These are phyloP conservation scores for Phytophthora hibernalis DNA, from an alignment of 352 stramenopile species.

Conservation along the genomic window DNA sequence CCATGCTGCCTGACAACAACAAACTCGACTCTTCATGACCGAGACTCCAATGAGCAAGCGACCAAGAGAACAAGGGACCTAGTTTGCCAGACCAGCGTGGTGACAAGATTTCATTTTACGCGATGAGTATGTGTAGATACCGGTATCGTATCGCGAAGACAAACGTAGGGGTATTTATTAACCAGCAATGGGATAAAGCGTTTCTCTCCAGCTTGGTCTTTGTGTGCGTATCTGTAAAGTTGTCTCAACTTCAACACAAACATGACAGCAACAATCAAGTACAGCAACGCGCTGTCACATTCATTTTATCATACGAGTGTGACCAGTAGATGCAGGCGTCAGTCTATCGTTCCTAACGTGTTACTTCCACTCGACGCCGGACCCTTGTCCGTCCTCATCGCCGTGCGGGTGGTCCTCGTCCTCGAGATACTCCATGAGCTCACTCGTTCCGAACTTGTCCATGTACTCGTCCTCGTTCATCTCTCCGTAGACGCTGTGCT, in stretches of 20 bases:
- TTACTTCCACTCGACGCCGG: conserved; percentile 74
- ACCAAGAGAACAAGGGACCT: conserved; percentile 7
- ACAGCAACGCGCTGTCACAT: conserved; percentile 11
- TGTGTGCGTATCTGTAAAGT: background rate
- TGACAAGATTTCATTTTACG: conserved; percentile 15
- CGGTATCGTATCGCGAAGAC: conserved; percentile 23
- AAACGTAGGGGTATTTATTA: conserved; percentile 46
- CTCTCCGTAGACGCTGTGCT: conserved; percentile 80
- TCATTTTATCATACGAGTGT: conserved; percentile 11
- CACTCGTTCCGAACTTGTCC: conserved; percentile 87
- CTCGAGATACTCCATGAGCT: conserved; percentile 85
- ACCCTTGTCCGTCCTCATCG: conserved; percentile 40
- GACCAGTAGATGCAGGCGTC: conserved; percentile 2
- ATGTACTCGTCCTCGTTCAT: conserved; percentile 89
- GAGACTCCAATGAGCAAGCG: background rate
- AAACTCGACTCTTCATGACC: conserved; percentile 3
- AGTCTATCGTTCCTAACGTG: conserved; percentile 20
- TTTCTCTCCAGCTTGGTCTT: conserved; percentile 5
- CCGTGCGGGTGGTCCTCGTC: conserved; percentile 61
- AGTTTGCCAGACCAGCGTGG: conserved; percentile 11
- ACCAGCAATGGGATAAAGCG: conserved; percentile 29
- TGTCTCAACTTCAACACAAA: background rate
- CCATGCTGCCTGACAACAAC: background rate
- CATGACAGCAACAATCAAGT: background rate
- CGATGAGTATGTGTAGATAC: conserved; percentile 41